A percentile compares a stretch with the other conserved stretches of the same genome.
Conservation (phyloP, 495 filamentous ascomycete species). For the Hypomontagnella submonticulosa region DNA sequence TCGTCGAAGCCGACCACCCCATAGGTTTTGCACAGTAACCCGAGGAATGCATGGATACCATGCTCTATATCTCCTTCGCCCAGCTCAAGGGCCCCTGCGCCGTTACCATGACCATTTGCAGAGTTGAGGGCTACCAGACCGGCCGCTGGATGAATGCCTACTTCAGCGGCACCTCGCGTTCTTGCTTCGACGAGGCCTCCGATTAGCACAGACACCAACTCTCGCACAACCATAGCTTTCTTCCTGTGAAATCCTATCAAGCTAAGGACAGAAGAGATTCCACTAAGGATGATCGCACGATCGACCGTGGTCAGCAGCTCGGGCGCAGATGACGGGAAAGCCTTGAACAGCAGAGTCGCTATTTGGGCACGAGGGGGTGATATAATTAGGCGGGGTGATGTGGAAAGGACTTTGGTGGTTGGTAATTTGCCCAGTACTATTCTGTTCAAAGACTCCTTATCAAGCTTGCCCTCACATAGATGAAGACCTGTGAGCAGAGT, state of each 20-base stretch:
- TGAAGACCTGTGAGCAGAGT: constrained; percentile 78
- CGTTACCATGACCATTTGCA: constrained; percentile 56
- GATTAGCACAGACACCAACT: constrained; percentile 83
- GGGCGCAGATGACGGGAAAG: constrained; percentile 70
- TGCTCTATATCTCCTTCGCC: constrained; percentile 79
- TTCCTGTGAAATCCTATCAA: constrained; percentile 81
- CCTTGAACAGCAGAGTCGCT: constrained; percentile 73
- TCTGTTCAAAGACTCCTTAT: constrained; percentile 72
- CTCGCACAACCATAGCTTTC: constrained; percentile 85
- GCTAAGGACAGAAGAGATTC: constrained; percentile 84
- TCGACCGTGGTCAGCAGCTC: constrained; percentile 76
- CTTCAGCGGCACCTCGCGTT: constrained; percentile 91
- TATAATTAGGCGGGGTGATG: constrained; percentile 59
- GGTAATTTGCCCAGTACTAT: constrained; percentile 63
- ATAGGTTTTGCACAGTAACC: constrained; percentile 60
- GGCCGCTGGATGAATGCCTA: constrained; percentile 93
- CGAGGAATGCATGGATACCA: constrained; percentile 69
- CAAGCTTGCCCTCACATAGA: constrained; percentile 72
- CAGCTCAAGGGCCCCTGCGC: constrained; percentile 75
- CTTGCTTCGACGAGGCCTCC: constrained; percentile 90
- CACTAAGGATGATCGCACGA: constrained; percentile 79
- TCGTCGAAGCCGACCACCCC: constrained; percentile 57
- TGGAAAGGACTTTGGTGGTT: constrained; percentile 50
- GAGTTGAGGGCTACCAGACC: constrained; percentile 73
- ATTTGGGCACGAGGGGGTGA: constrained; percentile 73